phyloP scores from a whole-genome alignment of 2,329 filamentous ascomycete genomes.

The Fusarium tanahbumbuense region DNA sequence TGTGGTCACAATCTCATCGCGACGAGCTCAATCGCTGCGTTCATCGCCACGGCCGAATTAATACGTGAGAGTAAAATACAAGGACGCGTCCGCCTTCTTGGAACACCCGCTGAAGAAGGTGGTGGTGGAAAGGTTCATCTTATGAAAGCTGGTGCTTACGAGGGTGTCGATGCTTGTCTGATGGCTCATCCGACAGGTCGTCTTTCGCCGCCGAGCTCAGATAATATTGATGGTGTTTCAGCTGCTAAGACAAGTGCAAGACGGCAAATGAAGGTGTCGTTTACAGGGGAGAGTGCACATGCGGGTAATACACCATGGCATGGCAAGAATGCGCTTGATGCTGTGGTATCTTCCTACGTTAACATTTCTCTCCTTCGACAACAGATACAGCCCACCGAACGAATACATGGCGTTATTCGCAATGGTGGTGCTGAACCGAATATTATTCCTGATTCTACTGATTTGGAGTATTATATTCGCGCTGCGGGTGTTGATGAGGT shows the following conservation, averaged over 20 bases:
- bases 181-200: constrained; percentile 46
- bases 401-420: constrained; percentile 64
- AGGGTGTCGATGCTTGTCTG: constrained; percentile 48
- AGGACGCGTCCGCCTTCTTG: constrained; percentile 39
- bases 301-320: constrained; percentile 69
- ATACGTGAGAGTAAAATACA: constrained; percentile 1
- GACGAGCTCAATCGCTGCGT: constrained; percentile 28
- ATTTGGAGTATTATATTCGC: constrained; percentile 50
- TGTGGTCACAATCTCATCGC: constrained; percentile 36
- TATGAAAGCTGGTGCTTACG: constrained; percentile 58
- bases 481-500: constrained; percentile 50
- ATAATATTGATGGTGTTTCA: constrained; percentile 49
- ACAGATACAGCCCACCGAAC: constrained; percentile 64
- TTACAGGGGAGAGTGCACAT: constrained; percentile 66
- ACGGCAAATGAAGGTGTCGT: constrained; percentile 63
- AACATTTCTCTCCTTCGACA: constrained; percentile 65
- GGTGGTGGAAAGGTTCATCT: constrained; percentile 63
- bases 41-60: constrained; percentile 29
- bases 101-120: constrained; percentile 66
- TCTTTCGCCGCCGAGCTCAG: neutral
- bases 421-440: constrained; percentile 66
- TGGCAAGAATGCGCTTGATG: constrained; percentile 70
- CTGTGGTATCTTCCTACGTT: constrained; percentile 62
- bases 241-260: constrained; percentile 60
- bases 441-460: constrained; percentile 65